These are phyloP conservation scores for Ananas comosus DNA, from an alignment of 176 grass and related monocot genomes.

Conservation along the genomic window DNA sequence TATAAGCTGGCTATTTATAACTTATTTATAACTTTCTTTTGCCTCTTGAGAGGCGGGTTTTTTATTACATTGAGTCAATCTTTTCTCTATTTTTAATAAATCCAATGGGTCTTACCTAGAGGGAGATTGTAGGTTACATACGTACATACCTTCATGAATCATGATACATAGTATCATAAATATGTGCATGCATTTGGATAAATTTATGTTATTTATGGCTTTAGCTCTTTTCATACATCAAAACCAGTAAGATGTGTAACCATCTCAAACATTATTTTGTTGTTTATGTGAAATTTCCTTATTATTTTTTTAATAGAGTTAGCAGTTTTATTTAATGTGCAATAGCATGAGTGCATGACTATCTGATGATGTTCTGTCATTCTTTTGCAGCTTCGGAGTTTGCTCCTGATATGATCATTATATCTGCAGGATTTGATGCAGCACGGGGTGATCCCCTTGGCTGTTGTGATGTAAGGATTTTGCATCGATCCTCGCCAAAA, in stretches of 20 bases:
- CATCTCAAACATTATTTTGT: neutral
- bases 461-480: conserved; percentile 78
- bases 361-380: conserved; percentile 7
- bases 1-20: no score
- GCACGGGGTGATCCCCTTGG: conserved; percentile 92
- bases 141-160: no score
- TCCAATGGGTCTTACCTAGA: neutral
- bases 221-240: no score
- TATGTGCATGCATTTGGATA: no score
- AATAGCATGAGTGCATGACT: neutral
- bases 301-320: neutral
- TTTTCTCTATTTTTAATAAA: neutral
- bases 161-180: no score
- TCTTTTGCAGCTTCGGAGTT: conserved; percentile 68
- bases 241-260: no score
- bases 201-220: no score
- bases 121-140: neutral
- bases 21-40: no score
- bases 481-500: neutral
- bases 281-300: neutral
- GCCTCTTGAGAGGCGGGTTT: no score
- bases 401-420: conserved; percentile 80
- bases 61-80: neutral
- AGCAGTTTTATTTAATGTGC: neutral
- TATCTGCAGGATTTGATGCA: conserved; percentile 97